Evolutionary conservation across 1,284 basidiomycete species (phyloP), one percentile per base, ranked within the genome.

Genomic region (Naganishia liquefaciens): DNA sequence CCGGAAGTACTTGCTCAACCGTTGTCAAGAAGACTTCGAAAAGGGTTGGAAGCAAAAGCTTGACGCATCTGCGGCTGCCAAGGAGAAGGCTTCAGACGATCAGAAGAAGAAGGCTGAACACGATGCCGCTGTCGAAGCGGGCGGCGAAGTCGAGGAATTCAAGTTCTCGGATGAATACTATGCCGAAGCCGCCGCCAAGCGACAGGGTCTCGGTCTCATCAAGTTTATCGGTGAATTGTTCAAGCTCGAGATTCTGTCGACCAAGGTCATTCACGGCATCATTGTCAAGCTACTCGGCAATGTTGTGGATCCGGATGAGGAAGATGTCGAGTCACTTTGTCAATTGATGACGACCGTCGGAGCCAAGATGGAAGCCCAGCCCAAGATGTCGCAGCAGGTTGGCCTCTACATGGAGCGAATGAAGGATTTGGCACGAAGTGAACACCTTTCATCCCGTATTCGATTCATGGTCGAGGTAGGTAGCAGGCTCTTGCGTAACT

Each of bases 161-260:
- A 83, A 93, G 52, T 90, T 96, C 73, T 95, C 91, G 5, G 93
- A 97, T 15, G 94, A 98, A 80, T 98, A 98, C 82, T 98, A 98
- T 75, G 89, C 89, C 55, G 91, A 90, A 21, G 89, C 94, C 78
- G 97, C 97, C 83, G 93, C 93, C 50, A 97, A 97, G 83, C 91
- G 94, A 70, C 89, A 91, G 70, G 93, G 94, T 78, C 88, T 98
- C 27, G 95, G 95, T 83, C 85, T 98, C 68, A 91, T 98, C 78
- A 91, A 91, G 77, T 96, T 99, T 81, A 96, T 98, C 70, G 94
- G 95, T 73, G 94, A 98, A 81, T 83, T 98, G 65, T 98, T 93
- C 88, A 97, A 97, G 82, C 83, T 97, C 43, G 88, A 89, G 79
- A 95, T 96, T 91, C 82, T 96, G 62, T 92, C 90, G 51, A 90